Evolutionary conservation across 208 protist genomes (phyloP).

Genomic region (Leishmania tropica): DNA sequence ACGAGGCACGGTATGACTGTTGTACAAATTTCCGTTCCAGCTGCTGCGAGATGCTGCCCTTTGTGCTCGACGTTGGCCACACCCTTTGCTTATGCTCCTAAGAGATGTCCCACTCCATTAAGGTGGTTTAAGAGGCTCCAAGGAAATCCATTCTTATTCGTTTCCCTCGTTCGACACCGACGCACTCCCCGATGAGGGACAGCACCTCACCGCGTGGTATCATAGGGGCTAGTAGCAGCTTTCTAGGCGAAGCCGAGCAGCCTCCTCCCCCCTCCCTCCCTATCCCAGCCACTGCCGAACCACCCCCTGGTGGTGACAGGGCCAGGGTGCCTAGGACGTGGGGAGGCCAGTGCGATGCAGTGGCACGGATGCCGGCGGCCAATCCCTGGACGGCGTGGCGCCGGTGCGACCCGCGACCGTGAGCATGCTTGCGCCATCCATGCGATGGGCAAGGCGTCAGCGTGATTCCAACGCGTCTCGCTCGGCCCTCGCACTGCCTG

Average conservation of each 20-base stretch:
- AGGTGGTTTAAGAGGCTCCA: background rate
- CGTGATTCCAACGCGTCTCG: background rate
- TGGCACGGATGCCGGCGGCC: background rate
- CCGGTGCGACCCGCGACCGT: background rate
- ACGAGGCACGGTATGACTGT: background rate
- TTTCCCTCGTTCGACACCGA: too few relatives aligned
- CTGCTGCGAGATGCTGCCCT: background rate
- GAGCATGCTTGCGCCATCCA: background rate
- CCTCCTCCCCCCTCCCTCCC: background rate
- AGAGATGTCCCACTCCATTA: background rate
- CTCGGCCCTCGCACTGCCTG: background rate
- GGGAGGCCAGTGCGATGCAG: background rate
- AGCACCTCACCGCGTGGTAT: background rate
- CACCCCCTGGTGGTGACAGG: background rate
- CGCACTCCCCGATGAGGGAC: background rate
- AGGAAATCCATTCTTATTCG: background rate
- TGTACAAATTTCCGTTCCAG: background rate
- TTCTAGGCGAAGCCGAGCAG: background rate
- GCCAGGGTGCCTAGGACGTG: background rate
- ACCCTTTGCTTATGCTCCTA: background rate
- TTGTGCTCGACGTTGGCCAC: background rate
- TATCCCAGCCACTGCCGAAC: background rate
- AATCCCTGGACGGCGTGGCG: background rate
- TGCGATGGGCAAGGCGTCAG: background rate
- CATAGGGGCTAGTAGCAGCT: background rate